Conservation (phyloP, 352 stramenopile genomes). For the Globisporangium middletonii region DNA sequence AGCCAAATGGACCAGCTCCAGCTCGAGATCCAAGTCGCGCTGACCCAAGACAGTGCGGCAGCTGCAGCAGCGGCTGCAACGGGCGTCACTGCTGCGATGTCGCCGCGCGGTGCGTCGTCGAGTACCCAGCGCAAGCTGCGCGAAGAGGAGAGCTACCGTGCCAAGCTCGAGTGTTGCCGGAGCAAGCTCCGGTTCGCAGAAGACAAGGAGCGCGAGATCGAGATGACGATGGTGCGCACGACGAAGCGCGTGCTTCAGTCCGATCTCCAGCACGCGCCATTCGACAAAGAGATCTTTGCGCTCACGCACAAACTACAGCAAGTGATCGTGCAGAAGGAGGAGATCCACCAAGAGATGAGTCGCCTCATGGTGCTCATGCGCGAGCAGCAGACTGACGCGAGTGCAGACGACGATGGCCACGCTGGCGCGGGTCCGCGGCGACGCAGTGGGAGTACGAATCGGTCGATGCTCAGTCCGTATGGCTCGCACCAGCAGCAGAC, state of each 20-base stretch:
- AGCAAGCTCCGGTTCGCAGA: constrained; percentile 55
- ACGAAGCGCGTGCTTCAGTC: constrained; percentile 62
- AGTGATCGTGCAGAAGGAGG: constrained; percentile 72
- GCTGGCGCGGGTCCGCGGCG: background rate
- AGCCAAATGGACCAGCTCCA: constrained; percentile 53
- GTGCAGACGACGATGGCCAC: background rate
- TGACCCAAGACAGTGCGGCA: constrained; percentile 15
- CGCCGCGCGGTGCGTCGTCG: background rate
- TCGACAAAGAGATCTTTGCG: constrained; percentile 77
- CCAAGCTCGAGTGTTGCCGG: constrained; percentile 47
- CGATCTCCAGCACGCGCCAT: constrained; percentile 37
- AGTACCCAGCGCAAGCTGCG: constrained; percentile 20
- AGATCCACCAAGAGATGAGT: constrained; percentile 69
- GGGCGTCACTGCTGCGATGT: background rate
- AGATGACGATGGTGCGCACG: constrained; percentile 60
- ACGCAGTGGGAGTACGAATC: background rate
- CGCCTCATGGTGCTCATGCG: constrained; percentile 38
- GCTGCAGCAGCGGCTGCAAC: background rate
- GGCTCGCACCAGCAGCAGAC: constrained; percentile 4
- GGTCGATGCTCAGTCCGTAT: background rate
- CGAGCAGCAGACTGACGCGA: background rate
- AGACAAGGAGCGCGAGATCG: constrained; percentile 67
- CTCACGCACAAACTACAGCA: constrained; percentile 68
- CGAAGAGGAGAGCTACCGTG: constrained; percentile 36
- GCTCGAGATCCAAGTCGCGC: constrained; percentile 39